Conservation (phyloP, 1,139 yeast genomes). For the Kodamaea alishanica region DNA sequence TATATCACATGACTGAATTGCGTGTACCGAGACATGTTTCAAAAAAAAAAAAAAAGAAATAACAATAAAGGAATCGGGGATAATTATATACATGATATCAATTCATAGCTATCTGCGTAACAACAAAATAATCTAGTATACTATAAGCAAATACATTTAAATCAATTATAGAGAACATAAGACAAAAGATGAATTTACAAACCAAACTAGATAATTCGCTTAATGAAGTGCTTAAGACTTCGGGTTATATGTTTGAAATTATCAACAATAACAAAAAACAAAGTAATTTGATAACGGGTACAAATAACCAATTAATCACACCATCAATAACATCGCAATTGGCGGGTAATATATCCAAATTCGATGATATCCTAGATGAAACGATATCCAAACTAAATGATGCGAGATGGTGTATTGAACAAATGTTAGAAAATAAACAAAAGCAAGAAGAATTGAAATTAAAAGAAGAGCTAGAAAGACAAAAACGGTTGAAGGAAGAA, state of each 20-base stretch:
- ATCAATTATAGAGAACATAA: too few relatives aligned
- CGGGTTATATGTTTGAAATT: constrained; percentile 46
- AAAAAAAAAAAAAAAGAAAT: too few relatives aligned
- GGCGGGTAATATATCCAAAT: constrained; percentile 32
- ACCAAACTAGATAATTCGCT: constrained; percentile 38
- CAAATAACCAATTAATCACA: constrained; percentile 42
- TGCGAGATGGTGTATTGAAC: constrained; percentile 46
- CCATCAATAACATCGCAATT: constrained; percentile 42
- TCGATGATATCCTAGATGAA: constrained; percentile 45
- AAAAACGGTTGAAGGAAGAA: constrained; percentile 22
- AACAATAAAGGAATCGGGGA: too few relatives aligned
- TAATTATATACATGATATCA: too few relatives aligned
- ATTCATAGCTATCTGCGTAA: too few relatives aligned
- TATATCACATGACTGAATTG: too few relatives aligned
- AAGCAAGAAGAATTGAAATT: constrained; percentile 40
- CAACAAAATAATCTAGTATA: too few relatives aligned
- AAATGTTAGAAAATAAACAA: constrained; percentile 42
- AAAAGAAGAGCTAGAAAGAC: constrained; percentile 37
- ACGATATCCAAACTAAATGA: constrained; percentile 44
- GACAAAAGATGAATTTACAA: constrained; percentile 40
- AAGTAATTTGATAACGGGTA: constrained; percentile 42
- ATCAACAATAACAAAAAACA: constrained; percentile 42
- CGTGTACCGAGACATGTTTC: too few relatives aligned
- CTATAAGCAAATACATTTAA: too few relatives aligned
- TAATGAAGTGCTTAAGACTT: constrained; percentile 40